These are phyloP conservation scores for Aspergillus pseudoglaucus DNA, from an alignment of 2,329 filamentous ascomycete species.

Conservation along the genomic window DNA sequence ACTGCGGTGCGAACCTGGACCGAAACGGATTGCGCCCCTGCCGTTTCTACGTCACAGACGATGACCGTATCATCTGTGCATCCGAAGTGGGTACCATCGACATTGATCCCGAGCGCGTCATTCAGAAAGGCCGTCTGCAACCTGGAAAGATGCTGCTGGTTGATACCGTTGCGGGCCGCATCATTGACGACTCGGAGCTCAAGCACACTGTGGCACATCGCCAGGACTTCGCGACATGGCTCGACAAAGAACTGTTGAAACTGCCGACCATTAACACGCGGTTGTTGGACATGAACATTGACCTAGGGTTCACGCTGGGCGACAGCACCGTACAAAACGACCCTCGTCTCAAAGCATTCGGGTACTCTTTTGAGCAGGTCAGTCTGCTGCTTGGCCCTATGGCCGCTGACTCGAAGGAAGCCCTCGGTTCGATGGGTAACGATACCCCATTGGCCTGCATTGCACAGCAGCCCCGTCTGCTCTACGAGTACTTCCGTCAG, in stretches of 20 bases:
- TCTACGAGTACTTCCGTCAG: slow-evolving; percentile 96
- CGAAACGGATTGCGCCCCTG: slow-evolving; percentile 92
- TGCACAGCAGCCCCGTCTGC: slow-evolving; percentile 77
- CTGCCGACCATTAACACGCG: slow-evolving; percentile 67
- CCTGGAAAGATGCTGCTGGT: slow-evolving; percentile 95
- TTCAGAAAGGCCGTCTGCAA: slow-evolving; percentile 89
- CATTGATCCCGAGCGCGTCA: slow-evolving; percentile 80
- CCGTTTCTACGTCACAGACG: slow-evolving; percentile 93
- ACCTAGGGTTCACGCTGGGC: slow-evolving; percentile 63
- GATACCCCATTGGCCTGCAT: slow-evolving; percentile 89
- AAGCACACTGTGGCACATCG: slow-evolving; percentile 83
- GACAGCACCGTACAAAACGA: slow-evolving; percentile 73
- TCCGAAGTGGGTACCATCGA: slow-evolving; percentile 92
- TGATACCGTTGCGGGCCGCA: slow-evolving; percentile 81
- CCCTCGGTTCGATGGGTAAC: slow-evolving; percentile 95
- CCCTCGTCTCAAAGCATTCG: slow-evolving; percentile 74
- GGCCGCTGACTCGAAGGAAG: slow-evolving; percentile 96
- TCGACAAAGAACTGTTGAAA: slow-evolving; percentile 77
- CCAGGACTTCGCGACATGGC: slow-evolving; percentile 81
- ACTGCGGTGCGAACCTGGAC: slow-evolving; percentile 94
- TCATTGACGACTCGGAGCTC: slow-evolving; percentile 89
- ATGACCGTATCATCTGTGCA: slow-evolving; percentile 94
- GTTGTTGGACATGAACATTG: slow-evolving; percentile 48
- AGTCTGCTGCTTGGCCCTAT: slow-evolving; percentile 86
- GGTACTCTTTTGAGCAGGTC: slow-evolving; percentile 93